Base-by-base conservation (phyloP, 2,329 filamentous ascomycete species). In the Colletotrichum phormii region DNA sequence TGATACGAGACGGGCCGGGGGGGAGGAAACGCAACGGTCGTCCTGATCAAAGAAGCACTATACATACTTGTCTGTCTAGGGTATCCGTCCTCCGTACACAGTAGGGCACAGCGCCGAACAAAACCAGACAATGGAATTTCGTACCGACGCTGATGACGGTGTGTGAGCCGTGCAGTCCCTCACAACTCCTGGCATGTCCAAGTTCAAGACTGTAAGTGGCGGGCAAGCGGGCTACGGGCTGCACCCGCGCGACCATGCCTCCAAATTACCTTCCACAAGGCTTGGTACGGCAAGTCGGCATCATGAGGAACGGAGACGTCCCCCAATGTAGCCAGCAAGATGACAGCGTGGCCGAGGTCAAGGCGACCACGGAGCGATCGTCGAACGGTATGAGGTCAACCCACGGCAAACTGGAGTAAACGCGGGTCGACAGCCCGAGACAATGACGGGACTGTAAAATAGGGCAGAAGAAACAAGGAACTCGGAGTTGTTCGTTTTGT, bases 231-330 rank as follows among this genome's bases (percentile, higher is more conserved):
- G 54, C 67, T 62, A 64, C 37, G 63, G 54, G 54, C 67, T 62
- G 57, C 63, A 59, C 42, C 42, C 18, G 65, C 55, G 60, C 46
- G 58, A 49, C 37, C 35, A 49, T 37, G n/a, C 51, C 59, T 24
- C 7, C 33, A 31, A 29, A 59, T 51, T 61, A 42, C 18, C 46
- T 71, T 64, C 35, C 42, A 46, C 46, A 70, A 64, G 59, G 26
- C 70, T 72, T 72, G 70, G 66, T 72, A 72, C 66, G 70, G 66
- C 66, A 70, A 72, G 70, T 64, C 70, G 70, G 70, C 70, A 64
- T 68, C 59, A 22, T 62, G 70, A 70, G 70, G 60, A 63, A 63
- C 37, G 64, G 58, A 29, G 12, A 24, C 54, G 58, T 55, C 53
- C 59, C 60, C 59, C 60, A 59, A 59, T 55, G 59, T 59, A 55